phyloP scores from a whole-genome alignment of 345 rosid genomes.

The Gossypium bickii region DNA sequence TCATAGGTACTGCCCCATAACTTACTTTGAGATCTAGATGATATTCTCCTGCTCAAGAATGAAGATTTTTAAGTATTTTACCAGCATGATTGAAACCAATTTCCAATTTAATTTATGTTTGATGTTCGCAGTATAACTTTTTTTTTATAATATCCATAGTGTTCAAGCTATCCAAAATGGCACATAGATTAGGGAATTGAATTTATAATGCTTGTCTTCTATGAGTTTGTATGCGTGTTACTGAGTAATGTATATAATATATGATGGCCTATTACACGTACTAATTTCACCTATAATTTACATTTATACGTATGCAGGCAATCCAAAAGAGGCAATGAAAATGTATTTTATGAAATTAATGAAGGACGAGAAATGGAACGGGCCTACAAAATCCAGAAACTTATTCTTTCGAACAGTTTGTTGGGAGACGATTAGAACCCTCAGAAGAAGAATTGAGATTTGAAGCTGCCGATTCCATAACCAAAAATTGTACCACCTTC shows the following conservation, averaged over 20 bases:
- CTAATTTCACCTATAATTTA: no score
- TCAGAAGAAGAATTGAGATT: slow-evolving; percentile 40
- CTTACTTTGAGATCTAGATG: slow-evolving; percentile 64
- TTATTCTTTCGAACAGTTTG: slow-evolving; percentile 55
- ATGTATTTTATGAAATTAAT: no score
- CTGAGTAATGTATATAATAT: no score
- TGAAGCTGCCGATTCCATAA: slow-evolving; percentile 13
- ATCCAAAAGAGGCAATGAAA: no score
- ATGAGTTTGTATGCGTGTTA: no score
- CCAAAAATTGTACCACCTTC: background rate
- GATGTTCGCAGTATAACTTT: no score
- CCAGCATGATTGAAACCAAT: background rate
- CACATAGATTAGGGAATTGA: no score
- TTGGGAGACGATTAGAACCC: slow-evolving; percentile 61
- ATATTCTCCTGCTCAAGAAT: slow-evolving; percentile 49
- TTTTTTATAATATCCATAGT: no score
- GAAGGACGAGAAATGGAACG: background rate
- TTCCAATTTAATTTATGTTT: background rate
- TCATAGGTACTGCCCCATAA: slow-evolving; percentile 57
- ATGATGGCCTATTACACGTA: no score
- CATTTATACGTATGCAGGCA: no score
- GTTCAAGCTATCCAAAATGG: no score
- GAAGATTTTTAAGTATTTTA: background rate
- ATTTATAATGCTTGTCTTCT: no score
- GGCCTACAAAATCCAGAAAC: slow-evolving; percentile 57